Evolutionary conservation across 495 filamentous ascomycete genomes (phyloP).

Genomic region (Tuber umbilicatum): DNA sequence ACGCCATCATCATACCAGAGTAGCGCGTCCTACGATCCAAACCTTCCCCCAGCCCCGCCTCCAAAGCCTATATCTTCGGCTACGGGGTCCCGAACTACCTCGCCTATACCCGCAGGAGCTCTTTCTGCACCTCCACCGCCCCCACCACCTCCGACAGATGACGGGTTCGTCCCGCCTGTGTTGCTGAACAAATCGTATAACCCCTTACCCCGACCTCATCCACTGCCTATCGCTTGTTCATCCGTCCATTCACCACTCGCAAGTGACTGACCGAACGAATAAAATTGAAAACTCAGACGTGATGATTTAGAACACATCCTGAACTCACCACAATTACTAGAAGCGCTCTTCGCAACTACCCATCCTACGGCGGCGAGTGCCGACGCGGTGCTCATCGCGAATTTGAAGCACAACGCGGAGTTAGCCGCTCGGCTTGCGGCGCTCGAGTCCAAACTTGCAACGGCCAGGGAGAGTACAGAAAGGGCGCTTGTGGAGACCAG

Average conservation of each 20-base stretch:
- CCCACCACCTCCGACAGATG: constrained; percentile 46
- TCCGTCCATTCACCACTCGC: background rate
- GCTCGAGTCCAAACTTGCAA: constrained; percentile 55
- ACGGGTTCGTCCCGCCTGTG: constrained; percentile 59
- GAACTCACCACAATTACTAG: constrained; percentile 53
- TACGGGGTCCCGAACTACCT: constrained; percentile 54
- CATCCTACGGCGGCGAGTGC: constrained; percentile 56
- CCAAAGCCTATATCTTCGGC: constrained; percentile 67
- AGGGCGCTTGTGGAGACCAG: constrained; percentile 73
- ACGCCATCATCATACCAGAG: constrained; percentile 38
- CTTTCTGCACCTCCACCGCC: constrained; percentile 34
- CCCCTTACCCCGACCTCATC: background rate
- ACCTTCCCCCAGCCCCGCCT: constrained; percentile 62
- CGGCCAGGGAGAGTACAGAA: constrained; percentile 62
- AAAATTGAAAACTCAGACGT: constrained; percentile 5
- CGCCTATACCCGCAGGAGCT: constrained; percentile 48
- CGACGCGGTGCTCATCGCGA: constrained; percentile 52
- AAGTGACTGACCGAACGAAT: background rate
- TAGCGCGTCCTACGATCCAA: constrained; percentile 43
- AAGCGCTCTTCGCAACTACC: constrained; percentile 60
- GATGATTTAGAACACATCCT: constrained; percentile 62
- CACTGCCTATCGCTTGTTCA: background rate
- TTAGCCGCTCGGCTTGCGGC: constrained; percentile 56
- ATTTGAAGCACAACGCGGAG: constrained; percentile 63
- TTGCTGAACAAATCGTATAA: constrained; percentile 70